Percentiles rank a stretch among this genome's conserved stretches.
Evolutionary conservation across 352 stramenopile species (phyloP).

Genomic region (Paralagenidium karlingii): DNA sequence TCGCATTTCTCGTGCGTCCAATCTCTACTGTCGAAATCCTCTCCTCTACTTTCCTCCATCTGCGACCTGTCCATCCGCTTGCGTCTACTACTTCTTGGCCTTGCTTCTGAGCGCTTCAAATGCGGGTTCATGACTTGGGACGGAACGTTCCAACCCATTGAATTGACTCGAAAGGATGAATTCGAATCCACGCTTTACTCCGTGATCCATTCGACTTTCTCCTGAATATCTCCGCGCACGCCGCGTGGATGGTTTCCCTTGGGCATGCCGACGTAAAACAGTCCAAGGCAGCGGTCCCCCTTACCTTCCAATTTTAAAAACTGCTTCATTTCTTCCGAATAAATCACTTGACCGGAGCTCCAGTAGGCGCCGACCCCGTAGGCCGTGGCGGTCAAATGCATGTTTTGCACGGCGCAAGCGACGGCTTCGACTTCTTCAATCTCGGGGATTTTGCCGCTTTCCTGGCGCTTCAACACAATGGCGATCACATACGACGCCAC

Average conservation of each 20-base stretch:
- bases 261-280: conserved; percentile 74
- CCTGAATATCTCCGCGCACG: conserved; percentile 45
- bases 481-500: conserved; percentile 64
- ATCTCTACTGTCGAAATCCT: too few relatives aligned
- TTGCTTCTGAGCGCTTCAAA: too few relatives aligned
- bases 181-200: too few relatives aligned
- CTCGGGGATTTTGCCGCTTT: conserved; percentile 67
- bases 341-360: conserved; percentile 56
- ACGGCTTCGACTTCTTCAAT: conserved; percentile 68
- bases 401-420: conserved; percentile 74
- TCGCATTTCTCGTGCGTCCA: too few relatives aligned
- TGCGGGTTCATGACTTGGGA: too few relatives aligned
- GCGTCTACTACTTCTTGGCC: too few relatives aligned
- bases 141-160: too few relatives aligned
- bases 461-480: conserved; percentile 81
- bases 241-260: conserved; percentile 39
- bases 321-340: conserved; percentile 71
- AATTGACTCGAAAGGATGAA: too few relatives aligned
- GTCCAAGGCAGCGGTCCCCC: conserved; percentile 67
- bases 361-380: conserved; percentile 74
- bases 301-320: conserved; percentile 37
- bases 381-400: conserved; percentile 58
- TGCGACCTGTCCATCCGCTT: too few relatives aligned
- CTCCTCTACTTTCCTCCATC: too few relatives aligned
- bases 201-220: conserved; percentile 74